A percentile compares a stretch with the other conserved stretches of the same genome.
Evolutionary conservation across 768 basidiomycete genomes (phyloP).

Genomic region (Phaeotremella skinneri): DNA sequence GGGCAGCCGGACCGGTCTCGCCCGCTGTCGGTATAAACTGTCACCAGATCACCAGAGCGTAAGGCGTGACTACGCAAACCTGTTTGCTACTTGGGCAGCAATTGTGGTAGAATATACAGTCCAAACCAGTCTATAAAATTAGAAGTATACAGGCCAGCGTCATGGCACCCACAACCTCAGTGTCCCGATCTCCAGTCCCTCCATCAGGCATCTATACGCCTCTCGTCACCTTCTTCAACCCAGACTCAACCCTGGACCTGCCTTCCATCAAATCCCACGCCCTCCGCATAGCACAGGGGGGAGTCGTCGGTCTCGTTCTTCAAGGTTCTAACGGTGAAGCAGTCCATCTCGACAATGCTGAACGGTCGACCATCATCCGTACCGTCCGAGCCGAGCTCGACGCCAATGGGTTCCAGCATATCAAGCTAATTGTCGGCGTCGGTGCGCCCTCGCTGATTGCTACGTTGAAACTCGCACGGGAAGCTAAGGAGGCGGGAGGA

Average conservation of each 20-base stretch:
- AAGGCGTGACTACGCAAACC: too few relatives aligned
- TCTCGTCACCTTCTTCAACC: constrained; percentile 66
- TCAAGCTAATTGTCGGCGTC: constrained; percentile 71
- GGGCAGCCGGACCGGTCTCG: too few relatives aligned
- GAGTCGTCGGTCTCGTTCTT: constrained; percentile 57
- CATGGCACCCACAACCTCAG: background rate
- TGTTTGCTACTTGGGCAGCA: too few relatives aligned
- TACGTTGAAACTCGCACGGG: constrained; percentile 64
- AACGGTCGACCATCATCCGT: constrained; percentile 63
- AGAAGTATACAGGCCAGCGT: too few relatives aligned
- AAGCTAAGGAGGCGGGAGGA: constrained; percentile 73
- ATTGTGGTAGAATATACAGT: too few relatives aligned
- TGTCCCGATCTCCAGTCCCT: background rate
- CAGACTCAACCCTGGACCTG: constrained; percentile 65
- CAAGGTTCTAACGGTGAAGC: constrained; percentile 22
- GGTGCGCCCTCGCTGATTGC: constrained; percentile 72
- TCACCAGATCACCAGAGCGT: too few relatives aligned
- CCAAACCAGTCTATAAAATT: too few relatives aligned
- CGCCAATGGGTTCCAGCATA: constrained; percentile 63
- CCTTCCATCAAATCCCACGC: constrained; percentile 64
- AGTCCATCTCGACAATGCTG: constrained; percentile 59
- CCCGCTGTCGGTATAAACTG: too few relatives aligned
- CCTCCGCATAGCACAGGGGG: constrained; percentile 70
- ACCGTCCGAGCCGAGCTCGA: constrained; percentile 67
- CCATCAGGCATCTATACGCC: constrained; percentile 71